Base-by-base conservation (phyloP, 2,329 filamentous ascomycete species). In the Fusarium sp. region DNA sequence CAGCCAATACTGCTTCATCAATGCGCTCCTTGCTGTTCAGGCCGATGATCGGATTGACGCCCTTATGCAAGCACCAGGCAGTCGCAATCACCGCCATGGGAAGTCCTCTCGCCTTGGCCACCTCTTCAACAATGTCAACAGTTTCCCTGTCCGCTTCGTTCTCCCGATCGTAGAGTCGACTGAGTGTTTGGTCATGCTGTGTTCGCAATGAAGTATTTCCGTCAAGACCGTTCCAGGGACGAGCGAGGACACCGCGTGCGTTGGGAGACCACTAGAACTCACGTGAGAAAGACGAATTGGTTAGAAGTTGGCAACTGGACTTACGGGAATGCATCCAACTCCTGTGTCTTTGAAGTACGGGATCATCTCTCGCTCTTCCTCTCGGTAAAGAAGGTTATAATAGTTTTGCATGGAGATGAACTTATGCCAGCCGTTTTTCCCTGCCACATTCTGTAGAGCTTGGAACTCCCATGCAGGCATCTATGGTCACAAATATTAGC, bases 381-480 rank as follows among this genome's bases (percentile, higher is more conserved):
- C 90, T 0, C 90, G 83, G 72, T 90, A 89, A 3, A 86, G 69
- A 5, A 88, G 77, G 68, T 86, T 89, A 73, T 90, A 86, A 28
- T 85, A 81, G 64, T 89, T 88, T 71, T 90, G 87, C 88, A 90
- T 90, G 7, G 82, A 85, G 47, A 89, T 80, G 68, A 90, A 90
- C 76, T 89, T 86, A 0, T 84, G 86, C 87, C 86, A 90, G 3
- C 86, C 85, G 58, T 89, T 80, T 70, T 83, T 83, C 68, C 88
- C 83, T 4, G 88, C 88, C 3, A 82, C 80, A 44, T 84, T 85
- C 62, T 90, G 88, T 77, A 90, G 79, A 20, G 79, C 71, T 61
- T 87, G 82, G 63, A 53, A 59, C 2, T 59, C 33, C 56, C 44
- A 59, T 4, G 44, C 33, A 2, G 42, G 28, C 42, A 63, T 35